Evolutionary conservation across 805 yeast species (phyloP), one percentile per base, ranked within the genome.

Genomic region (Yamadazyma paraphyllophila): DNA sequence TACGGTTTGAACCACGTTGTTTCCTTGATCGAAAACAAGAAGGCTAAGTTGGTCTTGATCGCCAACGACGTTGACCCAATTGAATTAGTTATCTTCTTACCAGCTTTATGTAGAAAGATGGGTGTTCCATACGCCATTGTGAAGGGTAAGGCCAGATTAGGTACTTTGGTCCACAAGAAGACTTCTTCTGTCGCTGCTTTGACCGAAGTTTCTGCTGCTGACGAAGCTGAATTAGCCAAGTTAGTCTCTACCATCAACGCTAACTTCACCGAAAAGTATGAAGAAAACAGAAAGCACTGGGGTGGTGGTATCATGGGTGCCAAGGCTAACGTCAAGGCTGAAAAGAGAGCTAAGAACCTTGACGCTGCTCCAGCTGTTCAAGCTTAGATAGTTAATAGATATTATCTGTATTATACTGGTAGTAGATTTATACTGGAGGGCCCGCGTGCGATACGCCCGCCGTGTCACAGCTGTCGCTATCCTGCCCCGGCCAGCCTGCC

Each of bases 11-110:
- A 92, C 91, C 99, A 92, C 81, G 97, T 92, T 79, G 97, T 91
- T 65, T 85, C 96, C 54, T 83, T 92, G 61, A 76, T 92, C 65
- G 99, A 92, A 84, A 88, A 89, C 95, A 94, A 92, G 87, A 92
- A 92, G 85, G 95, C 97, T 60, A 88, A 89, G 78, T 83, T 92
- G 64, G 97, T 92, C 55, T 83, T 92, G 75, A 92, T 92, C 67
- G 98, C 99, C 73, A 86, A 92, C 81, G 99, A 92, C 63, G 99
- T 92, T 66, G 99, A 92, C 82, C 99, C 99, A 69, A 88, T 92
- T 69, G 99, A 92, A 81, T 82, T 92, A 70, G 98, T 92, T 61
- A 80, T 92, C 66, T 92, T 88, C 86, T 80, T 92, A 65, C 99
- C 99, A 71, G 97, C 99, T 76, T 83, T 92, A 70, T 92, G 97